Base-by-base conservation (phyloP, 495 filamentous ascomycete species). In the Tetracladium setigerum region DNA sequence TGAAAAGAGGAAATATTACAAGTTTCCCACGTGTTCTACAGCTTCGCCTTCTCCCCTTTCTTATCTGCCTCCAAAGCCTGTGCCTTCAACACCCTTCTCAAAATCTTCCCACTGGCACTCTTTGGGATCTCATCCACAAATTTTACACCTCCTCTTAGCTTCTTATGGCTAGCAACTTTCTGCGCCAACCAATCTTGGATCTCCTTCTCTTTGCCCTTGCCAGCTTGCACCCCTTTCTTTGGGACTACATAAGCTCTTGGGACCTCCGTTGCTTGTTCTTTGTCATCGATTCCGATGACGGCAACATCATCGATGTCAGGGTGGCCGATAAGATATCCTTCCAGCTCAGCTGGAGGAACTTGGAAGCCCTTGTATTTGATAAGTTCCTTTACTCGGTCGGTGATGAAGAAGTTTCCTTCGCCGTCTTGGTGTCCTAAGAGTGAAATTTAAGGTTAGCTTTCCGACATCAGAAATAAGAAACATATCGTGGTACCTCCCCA, bases 291-390 rank as follows among this genome's bases (percentile, higher is more conserved):
- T 0, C 89, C 87, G 41, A 92, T 80, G 2, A 97, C 89, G 13
- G 87, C 89, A 1, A 81, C 86, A 59, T 97, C 91, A 15, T 81
- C 75, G 30, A 97, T 71, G n/a, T 81, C 73, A 18, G 72, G 67
- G 61, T 91, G 87, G 13, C 77, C 71, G 1, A 84, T 61, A 11
- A 96, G 67, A 11, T 88, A 53, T n/a, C 82, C 86, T 54, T 95
- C 90, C 5, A 95, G 71, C 62, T 96, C 89, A 3, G 90, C 87
- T 1, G 89, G 89, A 1, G 89, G 74, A 4, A 95, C 87, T 58
- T 92, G 89, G 69, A 91, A 90, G 11, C 88, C 89, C 53, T 87
- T 82, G 62, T 92, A 92, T 67, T 94, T 94, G 67, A 95, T 92
- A 37, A 95, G 67, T 63, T 95, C 88, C 72, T 95, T 95, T 16